Conservation (phyloP, 805 yeast genomes). For the Candida rishiriensis region DNA sequence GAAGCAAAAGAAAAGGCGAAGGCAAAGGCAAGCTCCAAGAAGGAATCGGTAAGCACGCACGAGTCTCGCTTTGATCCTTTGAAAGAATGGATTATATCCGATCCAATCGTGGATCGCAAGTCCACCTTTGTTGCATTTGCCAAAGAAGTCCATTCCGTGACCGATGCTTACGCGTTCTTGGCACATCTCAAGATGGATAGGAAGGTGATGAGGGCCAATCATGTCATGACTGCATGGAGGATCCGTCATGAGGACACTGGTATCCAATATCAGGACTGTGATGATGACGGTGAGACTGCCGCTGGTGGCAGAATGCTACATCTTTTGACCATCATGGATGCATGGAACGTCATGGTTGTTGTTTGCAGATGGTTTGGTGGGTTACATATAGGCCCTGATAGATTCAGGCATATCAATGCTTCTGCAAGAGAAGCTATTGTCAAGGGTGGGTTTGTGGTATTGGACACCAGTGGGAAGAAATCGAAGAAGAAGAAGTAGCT, state of each 20-base stretch:
- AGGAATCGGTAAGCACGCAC: not conserved
- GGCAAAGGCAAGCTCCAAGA: conserved; percentile 9
- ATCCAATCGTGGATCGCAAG: conserved; percentile 75
- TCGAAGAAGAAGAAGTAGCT: conserved; percentile 29
- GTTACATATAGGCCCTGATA: conserved; percentile 82
- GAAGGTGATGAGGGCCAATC: conserved; percentile 63
- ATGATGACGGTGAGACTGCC: conserved; percentile 96
- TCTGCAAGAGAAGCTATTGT: conserved; percentile 82
- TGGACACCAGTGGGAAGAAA: conserved; percentile 19
- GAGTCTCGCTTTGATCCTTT: conserved; percentile 38
- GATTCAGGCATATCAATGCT: conserved; percentile 89
- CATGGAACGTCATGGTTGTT: conserved; percentile 78
- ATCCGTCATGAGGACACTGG: conserved; percentile 51
- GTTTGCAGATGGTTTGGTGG: conserved; percentile 96
- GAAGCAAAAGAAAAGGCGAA: conserved; percentile 25
- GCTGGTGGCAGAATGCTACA: conserved; percentile 88
- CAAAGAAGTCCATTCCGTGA: conserved; percentile 53
- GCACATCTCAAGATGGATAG: conserved; percentile 55
- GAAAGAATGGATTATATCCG: conserved; percentile 74
- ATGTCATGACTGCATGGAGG: conserved; percentile 86
- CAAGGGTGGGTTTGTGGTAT: conserved; percentile 49
- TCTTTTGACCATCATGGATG: conserved; percentile 68
- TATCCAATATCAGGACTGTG: conserved; percentile 73
- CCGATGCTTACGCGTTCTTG: conserved; percentile 57
- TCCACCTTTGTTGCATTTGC: conserved; percentile 84